A percentile compares a stretch with the other conserved stretches of the same genome.
Conservation (phyloP, 2,329 filamentous ascomycete species). For the Trichoderma semiorbis region DNA sequence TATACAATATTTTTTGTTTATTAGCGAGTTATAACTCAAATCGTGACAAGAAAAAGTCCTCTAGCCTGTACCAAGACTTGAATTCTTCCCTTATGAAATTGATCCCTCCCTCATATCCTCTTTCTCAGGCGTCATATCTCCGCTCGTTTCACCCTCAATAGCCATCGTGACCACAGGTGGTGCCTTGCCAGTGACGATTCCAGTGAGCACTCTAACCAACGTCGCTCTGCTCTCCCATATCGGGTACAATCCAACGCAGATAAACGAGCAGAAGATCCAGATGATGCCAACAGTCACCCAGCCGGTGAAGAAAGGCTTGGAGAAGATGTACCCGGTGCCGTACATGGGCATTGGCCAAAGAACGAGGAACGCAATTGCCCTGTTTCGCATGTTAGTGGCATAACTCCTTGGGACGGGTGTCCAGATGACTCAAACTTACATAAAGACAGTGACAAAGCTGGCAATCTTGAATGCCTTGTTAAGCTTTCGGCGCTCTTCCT, state of each 20-base stretch:
- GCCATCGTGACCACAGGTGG: background rate
- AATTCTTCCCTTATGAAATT: background rate
- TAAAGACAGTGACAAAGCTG: slow-evolving; percentile 30
- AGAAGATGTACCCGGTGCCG: slow-evolving; percentile 67
- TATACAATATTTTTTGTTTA: background rate
- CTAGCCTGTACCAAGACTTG: background rate
- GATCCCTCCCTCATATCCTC: background rate
- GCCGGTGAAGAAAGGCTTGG: slow-evolving; percentile 63
- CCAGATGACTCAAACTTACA: slow-evolving; percentile 23
- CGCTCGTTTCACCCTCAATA: background rate
- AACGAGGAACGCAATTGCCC: slow-evolving; percentile 67
- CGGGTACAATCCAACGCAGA: slow-evolving; percentile 77
- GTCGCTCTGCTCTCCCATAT: slow-evolving; percentile 74
- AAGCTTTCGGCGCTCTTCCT: slow-evolving; percentile 47
- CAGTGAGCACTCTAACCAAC: slow-evolving; percentile 16
- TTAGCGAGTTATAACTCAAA: background rate
- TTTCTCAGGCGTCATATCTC: slow-evolving; percentile 11
- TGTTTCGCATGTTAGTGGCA: slow-evolving; percentile 9
- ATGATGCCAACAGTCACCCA: slow-evolving; percentile 69
- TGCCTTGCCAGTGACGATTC: slow-evolving; percentile 6
- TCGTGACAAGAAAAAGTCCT: background rate
- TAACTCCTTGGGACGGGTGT: background rate
- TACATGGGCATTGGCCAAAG: slow-evolving; percentile 95
- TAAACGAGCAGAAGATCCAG: slow-evolving; percentile 68
- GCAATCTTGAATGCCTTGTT: slow-evolving; percentile 51